Evolutionary conservation across 2,329 filamentous ascomycete species (phyloP).

Genomic region (Setomelanomma holmii): DNA sequence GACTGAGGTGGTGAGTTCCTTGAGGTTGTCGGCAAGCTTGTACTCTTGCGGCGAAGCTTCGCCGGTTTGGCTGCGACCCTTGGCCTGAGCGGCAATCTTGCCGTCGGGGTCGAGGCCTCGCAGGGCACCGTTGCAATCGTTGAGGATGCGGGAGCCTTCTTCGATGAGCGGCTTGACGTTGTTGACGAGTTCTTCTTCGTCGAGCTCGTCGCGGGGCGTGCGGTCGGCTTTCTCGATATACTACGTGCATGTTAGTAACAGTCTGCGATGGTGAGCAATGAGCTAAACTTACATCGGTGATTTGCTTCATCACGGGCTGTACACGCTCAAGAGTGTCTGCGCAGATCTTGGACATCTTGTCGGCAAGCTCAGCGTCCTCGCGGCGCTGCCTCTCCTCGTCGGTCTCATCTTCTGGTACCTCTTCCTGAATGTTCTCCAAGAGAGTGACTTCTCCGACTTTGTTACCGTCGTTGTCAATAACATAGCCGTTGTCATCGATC

Average conservation of each 20-base stretch:
- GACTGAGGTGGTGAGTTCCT: constrained; percentile 83
- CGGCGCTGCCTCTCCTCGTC: constrained; percentile 55
- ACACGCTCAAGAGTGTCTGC: constrained; percentile 83
- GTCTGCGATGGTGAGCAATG: neutral
- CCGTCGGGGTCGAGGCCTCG: constrained; percentile 90
- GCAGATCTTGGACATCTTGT: constrained; percentile 75
- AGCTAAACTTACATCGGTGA: constrained; percentile 69
- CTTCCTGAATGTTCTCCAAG: constrained; percentile 66
- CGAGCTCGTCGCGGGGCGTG: constrained; percentile 83
- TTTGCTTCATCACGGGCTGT: constrained; percentile 84
- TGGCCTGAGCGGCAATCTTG: constrained; percentile 82
- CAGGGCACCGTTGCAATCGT: constrained; percentile 85
- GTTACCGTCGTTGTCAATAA: constrained; percentile 64
- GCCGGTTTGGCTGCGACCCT: constrained; percentile 76
- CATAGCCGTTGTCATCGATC: constrained; percentile 61
- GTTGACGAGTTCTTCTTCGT: constrained; percentile 87
- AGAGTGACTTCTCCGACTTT: constrained; percentile 69
- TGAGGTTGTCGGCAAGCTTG: constrained; percentile 81
- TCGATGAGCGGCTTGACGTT: constrained; percentile 89
- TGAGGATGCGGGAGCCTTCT: constrained; percentile 80
- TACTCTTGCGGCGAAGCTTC: constrained; percentile 86
- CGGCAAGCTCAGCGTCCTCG: constrained; percentile 77
- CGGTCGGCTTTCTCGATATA: constrained; percentile 81
- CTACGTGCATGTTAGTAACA: constrained; percentile 52
- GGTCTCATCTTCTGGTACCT: constrained; percentile 58